phyloP scores from a whole-genome alignment of 176 grass and related monocot species.

The Carex cristatella region DNA sequence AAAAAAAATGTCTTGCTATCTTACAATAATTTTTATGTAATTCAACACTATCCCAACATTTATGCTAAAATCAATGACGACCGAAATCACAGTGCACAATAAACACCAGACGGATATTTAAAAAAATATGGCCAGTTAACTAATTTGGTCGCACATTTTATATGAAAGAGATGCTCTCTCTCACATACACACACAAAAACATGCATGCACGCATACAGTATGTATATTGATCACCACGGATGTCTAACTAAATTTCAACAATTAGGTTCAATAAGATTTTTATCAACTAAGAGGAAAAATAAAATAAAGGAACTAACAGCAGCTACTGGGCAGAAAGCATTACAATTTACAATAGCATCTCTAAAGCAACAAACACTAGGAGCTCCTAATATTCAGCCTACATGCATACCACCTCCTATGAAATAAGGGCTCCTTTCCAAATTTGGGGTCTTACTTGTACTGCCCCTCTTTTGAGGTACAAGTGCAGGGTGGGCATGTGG shows the following conservation, averaged over 20 bases:
- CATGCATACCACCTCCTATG: constrained; percentile 24
- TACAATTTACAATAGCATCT: constrained; percentile 21
- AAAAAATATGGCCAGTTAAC: neutral
- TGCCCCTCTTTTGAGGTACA: neutral
- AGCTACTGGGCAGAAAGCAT: neutral
- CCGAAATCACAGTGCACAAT: neutral
- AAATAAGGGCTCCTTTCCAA: constrained; percentile 26
- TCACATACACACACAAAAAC: neutral
- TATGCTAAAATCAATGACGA: neutral
- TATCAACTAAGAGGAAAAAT: neutral
- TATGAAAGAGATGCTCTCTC: neutral
- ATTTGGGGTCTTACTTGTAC: constrained; percentile 17
- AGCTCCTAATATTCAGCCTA: constrained; percentile 11
- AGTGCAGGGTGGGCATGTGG: neutral
- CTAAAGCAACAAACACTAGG: neutral
- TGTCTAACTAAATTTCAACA: constrained; percentile 7
- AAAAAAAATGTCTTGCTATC: neutral
- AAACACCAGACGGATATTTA: neutral
- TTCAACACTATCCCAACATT: neutral
- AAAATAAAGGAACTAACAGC: constrained; percentile 1
- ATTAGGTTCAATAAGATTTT: constrained; percentile 15
- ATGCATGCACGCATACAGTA: neutral
- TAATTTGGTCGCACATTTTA: neutral
- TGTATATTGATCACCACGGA: constrained; percentile 1
- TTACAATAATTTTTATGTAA: neutral